Conservation (phyloP, 106 monocot species). For the Allium cepa region DNA sequence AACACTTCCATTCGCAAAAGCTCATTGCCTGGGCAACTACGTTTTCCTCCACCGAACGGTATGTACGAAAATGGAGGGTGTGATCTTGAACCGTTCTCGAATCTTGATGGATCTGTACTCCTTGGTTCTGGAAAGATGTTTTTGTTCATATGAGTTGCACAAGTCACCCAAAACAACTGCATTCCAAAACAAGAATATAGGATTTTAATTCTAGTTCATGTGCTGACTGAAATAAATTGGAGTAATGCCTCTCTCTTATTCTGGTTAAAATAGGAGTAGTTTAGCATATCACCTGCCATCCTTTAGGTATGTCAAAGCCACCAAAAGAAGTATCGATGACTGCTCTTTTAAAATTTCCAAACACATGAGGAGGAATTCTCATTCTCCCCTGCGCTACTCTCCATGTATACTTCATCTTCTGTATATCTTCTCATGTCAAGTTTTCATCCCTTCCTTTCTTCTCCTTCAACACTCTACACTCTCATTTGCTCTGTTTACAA, state of each 20-base stretch:
- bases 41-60: conserved; percentile 10
- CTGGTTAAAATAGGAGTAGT: too few relatives aligned
- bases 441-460: conserved; percentile 1
- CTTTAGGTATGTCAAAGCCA: conserved; percentile 20
- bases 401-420: conserved; percentile 28
- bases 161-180: conserved; percentile 17
- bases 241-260: too few relatives aligned
- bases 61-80: conserved; percentile 20
- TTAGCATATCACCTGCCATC: conserved; percentile 16
- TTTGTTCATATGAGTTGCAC: conserved; percentile 17
- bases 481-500: conserved; percentile 3
- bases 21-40: conserved; percentile 15
- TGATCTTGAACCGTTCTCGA: conserved; percentile 2
- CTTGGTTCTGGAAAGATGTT: conserved; percentile 13
- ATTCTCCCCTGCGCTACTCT: conserved; percentile 12
- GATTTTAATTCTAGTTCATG: neutral
- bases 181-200: neutral
- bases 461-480: neutral
- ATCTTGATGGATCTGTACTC: conserved; percentile 15
- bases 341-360: conserved; percentile 11
- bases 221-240: too few relatives aligned
- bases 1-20: conserved; percentile 8
- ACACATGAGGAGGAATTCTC: conserved; percentile 14
- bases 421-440: conserved; percentile 18
- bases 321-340: conserved; percentile 3